A percentile compares a stretch with the other conserved stretches of the same genome.
These are phyloP conservation scores for Diaporthe caulivora DNA, from an alignment of 2,329 filamentous ascomycete species.

Conservation along the genomic window DNA sequence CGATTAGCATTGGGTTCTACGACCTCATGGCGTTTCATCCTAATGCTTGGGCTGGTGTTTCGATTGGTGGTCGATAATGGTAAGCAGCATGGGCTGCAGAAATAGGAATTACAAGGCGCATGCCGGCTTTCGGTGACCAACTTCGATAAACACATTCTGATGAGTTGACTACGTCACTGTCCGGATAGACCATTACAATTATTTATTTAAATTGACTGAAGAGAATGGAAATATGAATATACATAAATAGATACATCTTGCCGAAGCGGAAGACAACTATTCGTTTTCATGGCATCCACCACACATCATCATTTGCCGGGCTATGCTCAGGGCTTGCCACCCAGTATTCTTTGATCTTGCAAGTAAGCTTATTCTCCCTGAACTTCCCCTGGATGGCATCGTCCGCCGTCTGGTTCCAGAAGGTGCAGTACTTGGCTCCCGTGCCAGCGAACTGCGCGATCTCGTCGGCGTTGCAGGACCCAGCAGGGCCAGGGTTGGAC, in stretches of 20 bases:
- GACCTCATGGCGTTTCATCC: constrained; percentile 29
- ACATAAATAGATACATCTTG: background rate
- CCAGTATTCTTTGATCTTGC: background rate
- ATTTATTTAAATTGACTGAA: background rate
- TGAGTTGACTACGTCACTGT: background rate
- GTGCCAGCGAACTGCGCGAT: background rate
- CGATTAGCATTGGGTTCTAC: constrained; percentile 12
- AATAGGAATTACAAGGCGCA: too few relatives aligned
- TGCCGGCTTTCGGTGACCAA: background rate
- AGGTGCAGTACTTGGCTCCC: background rate
- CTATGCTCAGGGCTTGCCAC: background rate
- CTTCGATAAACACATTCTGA: too few relatives aligned
- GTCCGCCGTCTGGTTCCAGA: constrained; percentile 18
- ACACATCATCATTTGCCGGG: too few relatives aligned
- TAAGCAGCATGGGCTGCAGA: background rate
- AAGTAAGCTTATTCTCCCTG: background rate
- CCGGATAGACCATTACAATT: background rate
- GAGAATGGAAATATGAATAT: background rate
- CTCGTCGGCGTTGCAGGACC: background rate
- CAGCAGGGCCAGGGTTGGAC: background rate
- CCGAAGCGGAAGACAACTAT: background rate
- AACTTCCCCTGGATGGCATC: background rate
- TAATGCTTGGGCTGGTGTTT: constrained; percentile 27
- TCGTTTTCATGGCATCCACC: background rate
- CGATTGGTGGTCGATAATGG: constrained; percentile 2